A percentile compares a stretch with the other conserved stretches of the same genome.
Conservation (phyloP, 148 eudicot genomes). For the Rheum nobile region DNA sequence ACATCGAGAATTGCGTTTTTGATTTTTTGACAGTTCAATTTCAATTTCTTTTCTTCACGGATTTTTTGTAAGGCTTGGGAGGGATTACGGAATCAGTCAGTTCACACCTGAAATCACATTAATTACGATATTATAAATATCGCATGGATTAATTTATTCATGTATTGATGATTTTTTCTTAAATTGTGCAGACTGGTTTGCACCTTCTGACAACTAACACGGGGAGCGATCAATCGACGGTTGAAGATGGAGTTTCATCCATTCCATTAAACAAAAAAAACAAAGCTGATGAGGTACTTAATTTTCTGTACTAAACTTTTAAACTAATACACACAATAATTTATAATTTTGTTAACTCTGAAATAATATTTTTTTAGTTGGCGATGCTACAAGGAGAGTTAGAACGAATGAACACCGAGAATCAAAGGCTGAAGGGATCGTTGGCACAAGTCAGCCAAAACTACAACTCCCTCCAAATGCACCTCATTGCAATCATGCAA, state of each 20-base stretch:
- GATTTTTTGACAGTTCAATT: neutral
- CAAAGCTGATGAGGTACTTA: conserved; percentile 43
- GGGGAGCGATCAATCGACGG: conserved; percentile 55
- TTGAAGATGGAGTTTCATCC: conserved; percentile 54
- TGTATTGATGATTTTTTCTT: neutral
- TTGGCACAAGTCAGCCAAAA: conserved; percentile 41
- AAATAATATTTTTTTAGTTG: too few species aligned
- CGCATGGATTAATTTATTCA: too few species aligned
- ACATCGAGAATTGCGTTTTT: neutral
- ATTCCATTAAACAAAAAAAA: conserved; percentile 35
- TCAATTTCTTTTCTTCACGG: neutral
- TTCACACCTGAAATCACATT: neutral
- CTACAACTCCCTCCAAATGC: conserved; percentile 46
- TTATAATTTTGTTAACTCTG: neutral
- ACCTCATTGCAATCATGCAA: conserved; percentile 33
- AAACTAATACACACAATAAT: too few species aligned
- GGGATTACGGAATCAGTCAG: neutral
- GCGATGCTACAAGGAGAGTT: conserved; percentile 43
- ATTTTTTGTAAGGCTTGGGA: neutral
- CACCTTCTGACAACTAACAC: conserved; percentile 57
- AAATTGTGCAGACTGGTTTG: conserved; percentile 47
- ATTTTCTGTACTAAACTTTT: neutral
- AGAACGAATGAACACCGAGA: conserved; percentile 52
- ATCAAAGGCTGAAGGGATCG: conserved; percentile 54
- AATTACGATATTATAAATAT: too few species aligned